phyloP scores from a whole-genome alignment of 352 stramenopile genomes.

The Phytophthora sansomeana region DNA sequence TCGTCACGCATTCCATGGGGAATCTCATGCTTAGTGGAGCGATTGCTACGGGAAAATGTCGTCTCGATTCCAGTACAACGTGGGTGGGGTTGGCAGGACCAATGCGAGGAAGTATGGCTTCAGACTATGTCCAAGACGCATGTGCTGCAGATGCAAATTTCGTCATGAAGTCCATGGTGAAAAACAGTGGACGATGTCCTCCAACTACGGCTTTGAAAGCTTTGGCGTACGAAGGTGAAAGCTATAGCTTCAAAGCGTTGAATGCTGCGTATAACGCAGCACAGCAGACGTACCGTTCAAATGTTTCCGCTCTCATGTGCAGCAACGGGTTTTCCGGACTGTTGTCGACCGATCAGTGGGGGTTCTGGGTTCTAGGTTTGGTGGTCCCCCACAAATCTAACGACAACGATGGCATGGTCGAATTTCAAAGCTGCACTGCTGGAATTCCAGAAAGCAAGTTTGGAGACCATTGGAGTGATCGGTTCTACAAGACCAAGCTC shows the following conservation, averaged over 20 bases:
- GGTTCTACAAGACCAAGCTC: conserved; percentile 52
- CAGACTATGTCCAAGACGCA: conserved; percentile 21
- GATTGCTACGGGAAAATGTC: conserved; percentile 28
- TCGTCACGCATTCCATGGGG: conserved; percentile 36
- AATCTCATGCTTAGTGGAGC: conserved; percentile 26
- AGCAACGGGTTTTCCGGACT: conserved; percentile 37
- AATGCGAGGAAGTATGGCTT: conserved; percentile 33
- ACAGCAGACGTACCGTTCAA: conserved; percentile 21
- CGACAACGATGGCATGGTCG: conserved; percentile 37
- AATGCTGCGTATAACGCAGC: conserved; percentile 28
- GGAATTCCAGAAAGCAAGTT: conserved; percentile 42
- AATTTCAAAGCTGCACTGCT: conserved; percentile 38
- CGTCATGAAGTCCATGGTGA: conserved; percentile 5
- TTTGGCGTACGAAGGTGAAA: conserved; percentile 32
- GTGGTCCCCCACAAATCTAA: conserved; percentile 32
- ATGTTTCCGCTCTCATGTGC: conserved; percentile 41
- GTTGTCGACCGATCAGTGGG: conserved; percentile 23
- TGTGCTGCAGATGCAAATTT: conserved; percentile 25
- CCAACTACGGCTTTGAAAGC: conserved; percentile 25
- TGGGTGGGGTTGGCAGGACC: conserved; percentile 42
- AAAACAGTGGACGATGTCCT: conserved; percentile 21
- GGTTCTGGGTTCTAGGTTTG: conserved; percentile 15
- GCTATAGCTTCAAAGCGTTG: conserved; percentile 11
- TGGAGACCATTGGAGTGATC: conserved; percentile 35
- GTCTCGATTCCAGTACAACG: conserved; percentile 28